Conservation (phyloP, 2,329 filamentous ascomycete species). For the Colletotrichum melonis region DNA sequence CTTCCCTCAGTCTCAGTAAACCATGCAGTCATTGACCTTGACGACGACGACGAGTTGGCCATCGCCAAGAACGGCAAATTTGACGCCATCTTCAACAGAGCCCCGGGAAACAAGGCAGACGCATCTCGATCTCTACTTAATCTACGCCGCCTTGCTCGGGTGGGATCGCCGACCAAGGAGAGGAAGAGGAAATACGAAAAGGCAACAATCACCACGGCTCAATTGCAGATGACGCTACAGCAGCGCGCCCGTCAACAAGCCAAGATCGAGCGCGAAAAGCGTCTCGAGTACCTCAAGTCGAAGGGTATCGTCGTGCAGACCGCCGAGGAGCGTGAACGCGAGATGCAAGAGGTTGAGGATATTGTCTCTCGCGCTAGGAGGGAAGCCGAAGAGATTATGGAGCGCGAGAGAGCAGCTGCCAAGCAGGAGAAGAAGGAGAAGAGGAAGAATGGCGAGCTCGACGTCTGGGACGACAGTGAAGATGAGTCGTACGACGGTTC, state of each 20-base stretch:
- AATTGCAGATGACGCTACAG: slow-evolving; percentile 76
- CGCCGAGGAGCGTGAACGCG: slow-evolving; percentile 84
- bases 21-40: slow-evolving; percentile 55
- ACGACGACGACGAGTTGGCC: slow-evolving; percentile 74
- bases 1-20: slow-evolving; percentile 55
- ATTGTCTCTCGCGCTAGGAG: slow-evolving; percentile 85
- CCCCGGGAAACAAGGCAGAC: slow-evolving; percentile 71
- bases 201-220: slow-evolving; percentile 72
- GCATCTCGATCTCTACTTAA: slow-evolving; percentile 73
- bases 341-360: slow-evolving; percentile 87
- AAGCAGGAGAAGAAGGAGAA: slow-evolving; percentile 70
- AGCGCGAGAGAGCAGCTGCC: slow-evolving; percentile 78
- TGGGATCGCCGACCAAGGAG: slow-evolving; percentile 71
- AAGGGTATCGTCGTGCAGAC: slow-evolving; percentile 87
- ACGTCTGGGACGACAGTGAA: slow-evolving; percentile 69
- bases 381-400: slow-evolving; percentile 83
- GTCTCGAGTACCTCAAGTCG: slow-evolving; percentile 79
- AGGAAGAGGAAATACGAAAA: slow-evolving; percentile 55
- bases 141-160: slow-evolving; percentile 79
- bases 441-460: slow-evolving; percentile 55
- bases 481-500: slow-evolving; percentile 60
- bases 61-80: slow-evolving; percentile 67
- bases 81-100: slow-evolving; percentile 75
- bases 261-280: slow-evolving; percentile 78
- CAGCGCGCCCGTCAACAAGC: slow-evolving; percentile 84